Evolutionary conservation across 192 early-diverging fungal species (phyloP), one percentile per base, ranked within the genome.

Genomic region (Thamnidium elegans): DNA sequence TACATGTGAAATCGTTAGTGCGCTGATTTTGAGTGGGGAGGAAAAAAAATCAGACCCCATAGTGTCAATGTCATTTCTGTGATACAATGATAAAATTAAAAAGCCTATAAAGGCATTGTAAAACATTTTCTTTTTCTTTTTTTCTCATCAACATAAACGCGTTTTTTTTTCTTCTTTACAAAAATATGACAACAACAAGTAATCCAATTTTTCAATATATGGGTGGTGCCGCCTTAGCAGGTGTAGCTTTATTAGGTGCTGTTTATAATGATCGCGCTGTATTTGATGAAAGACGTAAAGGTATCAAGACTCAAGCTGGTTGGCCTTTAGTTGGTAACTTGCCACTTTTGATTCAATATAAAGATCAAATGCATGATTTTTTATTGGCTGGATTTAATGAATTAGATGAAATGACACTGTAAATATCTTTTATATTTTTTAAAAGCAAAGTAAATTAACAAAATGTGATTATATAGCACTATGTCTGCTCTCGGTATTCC

Each of bases 401-500:
- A 9, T 26, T 51, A 14, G 52, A 62, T 44, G 36, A 32, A 26
- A 20, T 63, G 48, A 63, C 61, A 6, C 26, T 63, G 61, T 51
- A 63, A 63, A 30, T 62, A 51, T 34, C 4, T 34, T n/a, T 55
- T 1, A 5, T 53, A 5, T 30, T 53, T 26, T 6, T 48, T 48
- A 17, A 17, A 17, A 48, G 6, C 46, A 17, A n/a, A 48, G 6
- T 5, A 48, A 20, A 11, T 14, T n/a, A n/a, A 58, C 17, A 9
- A 42, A 20, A 32, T 39, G 9, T 44, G 36, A 26, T 7, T 55
- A 15, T 58, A 1, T 19, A 76, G 74, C 3, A 67, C 65, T 14
- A 17, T 76, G 54, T 70, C 74, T 20, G 61, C 65, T 39, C 50
- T 76, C 3, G 64, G 63, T 48, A 52, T 76, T 43, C 74, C 74